phyloP scores from a whole-genome alignment of 805 yeast species.

The Zygotorulaspora danielsina region DNA sequence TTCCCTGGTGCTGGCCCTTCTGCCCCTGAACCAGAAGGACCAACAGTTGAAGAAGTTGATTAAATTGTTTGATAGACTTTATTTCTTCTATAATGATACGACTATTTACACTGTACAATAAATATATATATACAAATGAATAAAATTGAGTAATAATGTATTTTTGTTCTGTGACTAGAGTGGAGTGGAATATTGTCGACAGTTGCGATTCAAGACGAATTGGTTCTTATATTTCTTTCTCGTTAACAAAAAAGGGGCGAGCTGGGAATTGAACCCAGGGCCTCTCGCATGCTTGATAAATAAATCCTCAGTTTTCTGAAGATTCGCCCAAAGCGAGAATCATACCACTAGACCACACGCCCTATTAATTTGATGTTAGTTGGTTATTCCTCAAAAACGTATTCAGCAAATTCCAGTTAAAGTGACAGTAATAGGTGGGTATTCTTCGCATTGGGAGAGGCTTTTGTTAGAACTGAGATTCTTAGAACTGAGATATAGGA shows the following conservation, averaged over 20 bases:
- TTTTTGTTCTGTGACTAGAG: too few relatives aligned
- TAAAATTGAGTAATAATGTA: neutral
- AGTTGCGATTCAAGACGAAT: too few relatives aligned
- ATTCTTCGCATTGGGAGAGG: too few relatives aligned
- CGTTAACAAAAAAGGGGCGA: too few relatives aligned
- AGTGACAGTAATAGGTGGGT: too few relatives aligned
- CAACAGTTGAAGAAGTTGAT: conserved; percentile 82
- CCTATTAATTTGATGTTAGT: conserved; percentile 13
- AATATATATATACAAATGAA: conserved; percentile 1
- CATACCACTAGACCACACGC: conserved; percentile 36
- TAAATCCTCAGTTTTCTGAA: conserved; percentile 11
- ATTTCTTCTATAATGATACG: conserved; percentile 3
- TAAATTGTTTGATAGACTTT: conserved; percentile 34
- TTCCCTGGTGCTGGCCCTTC: conserved; percentile 63
- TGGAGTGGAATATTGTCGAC: too few relatives aligned
- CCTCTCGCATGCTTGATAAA: conserved; percentile 45
- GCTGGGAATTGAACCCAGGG: conserved; percentile 62
- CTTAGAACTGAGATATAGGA: too few relatives aligned
- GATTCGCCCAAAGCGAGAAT: conserved; percentile 32
- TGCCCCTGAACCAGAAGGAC: conserved; percentile 58
- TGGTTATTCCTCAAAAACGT: too few relatives aligned
- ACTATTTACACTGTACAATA: conserved; percentile 13
- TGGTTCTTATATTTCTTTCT: too few relatives aligned
- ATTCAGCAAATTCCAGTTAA: too few relatives aligned
- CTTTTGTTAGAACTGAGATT: too few relatives aligned